A percentile compares a stretch with the other conserved stretches of the same genome.
Evolutionary conservation across 2,329 filamentous ascomycete species (phyloP).

Genomic region (Claviceps capensis): DNA sequence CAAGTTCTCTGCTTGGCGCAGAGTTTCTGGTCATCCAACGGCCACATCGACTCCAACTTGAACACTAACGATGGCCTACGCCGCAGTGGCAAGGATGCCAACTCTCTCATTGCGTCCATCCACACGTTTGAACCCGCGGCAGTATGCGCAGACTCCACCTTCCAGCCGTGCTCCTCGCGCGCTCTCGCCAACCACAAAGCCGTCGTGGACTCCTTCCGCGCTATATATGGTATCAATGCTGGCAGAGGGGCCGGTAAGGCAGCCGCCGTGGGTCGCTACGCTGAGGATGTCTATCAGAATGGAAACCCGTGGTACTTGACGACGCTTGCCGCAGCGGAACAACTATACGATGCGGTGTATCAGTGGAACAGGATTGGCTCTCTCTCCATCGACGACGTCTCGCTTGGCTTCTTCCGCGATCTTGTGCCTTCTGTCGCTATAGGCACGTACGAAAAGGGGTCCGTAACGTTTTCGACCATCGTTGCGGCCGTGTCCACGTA

Average conservation of each 20-base stretch:
- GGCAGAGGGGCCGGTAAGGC: conserved; percentile 46
- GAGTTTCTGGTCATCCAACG: conserved; percentile 49
- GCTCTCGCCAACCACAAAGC: conserved; percentile 65
- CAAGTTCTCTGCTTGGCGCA: conserved; percentile 62
- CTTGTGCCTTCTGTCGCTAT: conserved; percentile 41
- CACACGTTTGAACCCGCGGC: conserved; percentile 55
- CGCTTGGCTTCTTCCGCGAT: conserved; percentile 58
- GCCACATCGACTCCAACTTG: conserved; percentile 57
- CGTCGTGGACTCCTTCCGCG: conserved; percentile 62
- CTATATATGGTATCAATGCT: conserved; percentile 55
- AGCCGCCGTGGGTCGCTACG: conserved; percentile 51
- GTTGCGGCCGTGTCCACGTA: conserved; percentile 42
- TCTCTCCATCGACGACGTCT: conserved; percentile 50
- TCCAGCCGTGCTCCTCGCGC: conserved; percentile 61
- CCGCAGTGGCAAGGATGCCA: conserved; percentile 57
- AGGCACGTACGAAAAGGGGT: conserved; percentile 45
- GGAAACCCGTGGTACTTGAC: conserved; percentile 75
- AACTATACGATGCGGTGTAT: conserved; percentile 63
- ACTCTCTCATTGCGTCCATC: conserved; percentile 53
- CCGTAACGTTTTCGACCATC: conserved; percentile 38
- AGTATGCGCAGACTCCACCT: conserved; percentile 54
- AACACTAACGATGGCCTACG: conserved; percentile 37
- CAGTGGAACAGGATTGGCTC: conserved; percentile 52
- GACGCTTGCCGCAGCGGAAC: conserved; percentile 66
- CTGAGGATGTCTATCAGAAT: conserved; percentile 60